Evolutionary conservation across 495 filamentous ascomycete species (phyloP).

Genomic region (Aspergillus mulundensis): DNA sequence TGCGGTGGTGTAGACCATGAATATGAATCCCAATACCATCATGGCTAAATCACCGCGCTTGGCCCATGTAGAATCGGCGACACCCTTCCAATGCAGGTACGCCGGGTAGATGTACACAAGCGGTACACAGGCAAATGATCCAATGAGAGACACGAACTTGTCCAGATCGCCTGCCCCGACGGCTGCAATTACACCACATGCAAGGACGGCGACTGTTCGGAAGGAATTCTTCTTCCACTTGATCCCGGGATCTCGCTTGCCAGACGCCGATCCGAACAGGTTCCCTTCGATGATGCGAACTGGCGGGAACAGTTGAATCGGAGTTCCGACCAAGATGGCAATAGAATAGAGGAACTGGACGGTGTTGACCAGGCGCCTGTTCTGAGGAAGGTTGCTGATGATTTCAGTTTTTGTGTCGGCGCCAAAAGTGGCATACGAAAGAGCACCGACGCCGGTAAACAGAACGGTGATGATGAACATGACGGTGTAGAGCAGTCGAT

Average conservation of each 20-base stretch:
- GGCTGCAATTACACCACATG: conserved; percentile 79
- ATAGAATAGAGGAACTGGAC: conserved; percentile 88
- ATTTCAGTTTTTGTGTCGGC: conserved; percentile 86
- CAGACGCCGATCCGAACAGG: conserved; percentile 64
- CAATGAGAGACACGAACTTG: conserved; percentile 89
- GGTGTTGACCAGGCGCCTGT: conserved; percentile 79
- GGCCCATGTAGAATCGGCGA: conserved; percentile 44
- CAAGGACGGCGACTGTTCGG: conserved; percentile 72
- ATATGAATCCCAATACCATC: conserved; percentile 51
- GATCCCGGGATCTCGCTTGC: conserved; percentile 83
- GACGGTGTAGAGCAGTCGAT: conserved; percentile 69
- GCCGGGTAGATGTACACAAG: conserved; percentile 91
- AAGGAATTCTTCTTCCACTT: conserved; percentile 97
- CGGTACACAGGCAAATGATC: conserved; percentile 91
- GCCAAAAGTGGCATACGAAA: conserved; percentile 91
- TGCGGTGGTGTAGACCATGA: conserved; percentile 60
- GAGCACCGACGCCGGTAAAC: conserved; percentile 79
- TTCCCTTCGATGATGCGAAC: conserved; percentile 61
- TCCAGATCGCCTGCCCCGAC: conserved; percentile 82
- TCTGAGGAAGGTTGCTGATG: conserved; percentile 85
- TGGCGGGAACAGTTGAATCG: conserved; percentile 90
- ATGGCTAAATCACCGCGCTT: conserved; percentile 51
- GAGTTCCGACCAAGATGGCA: conserved; percentile 83
- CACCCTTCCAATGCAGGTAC: conserved; percentile 55
- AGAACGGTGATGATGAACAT: conserved; percentile 87